Base-by-base conservation (phyloP, 768 basidiomycete species). In the Suillus subalutaceus region DNA sequence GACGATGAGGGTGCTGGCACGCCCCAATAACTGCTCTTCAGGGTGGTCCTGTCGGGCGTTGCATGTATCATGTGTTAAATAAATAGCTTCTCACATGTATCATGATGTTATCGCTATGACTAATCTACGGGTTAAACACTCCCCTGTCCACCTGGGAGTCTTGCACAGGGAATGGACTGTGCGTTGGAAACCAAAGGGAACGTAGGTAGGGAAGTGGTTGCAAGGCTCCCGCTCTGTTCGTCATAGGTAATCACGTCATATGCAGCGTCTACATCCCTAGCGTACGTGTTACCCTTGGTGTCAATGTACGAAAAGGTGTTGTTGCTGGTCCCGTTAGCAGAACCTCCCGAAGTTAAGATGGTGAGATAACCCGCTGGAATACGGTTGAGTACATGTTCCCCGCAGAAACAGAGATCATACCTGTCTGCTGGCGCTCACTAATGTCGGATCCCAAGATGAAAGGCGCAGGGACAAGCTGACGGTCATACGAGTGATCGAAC, bases 401-500 rank as follows among this genome's bases (percentile, higher is more conserved):
- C 58, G 38, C 12, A 16, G 53, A 61, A 38, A 20, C 65, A 13
- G 15, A 30, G 3, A 23, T 23, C 84, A 72, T 67, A 88, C 89
- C 80, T 13, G 90, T 82, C 41, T 83, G 75, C 72, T 93, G 92
- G 32, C 80, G 83, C 66, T 89, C 84, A 20, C 75, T 66, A 40
- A 90, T 91, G 12, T 82, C 84, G 10, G 87, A 89, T 12, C 82
- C 83, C 6, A 86, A 71, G 62, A 86, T 82, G 67, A 89, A 85
- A 2, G 90, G 88, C 48, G 82, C 80, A 1, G 90, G 90, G 16
- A 83, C 71, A 46, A 88, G 75, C 30, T 79, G 77, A 30, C 91
- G 86, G 60, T 86, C 75, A 71, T 91, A 93, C 0, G 88, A 88
- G 71, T 92, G 91, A 70, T 93, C 89, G 65, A 93, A 83, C 3